Evolutionary conservation across 495 filamentous ascomycete genomes (phyloP).

Genomic region (Aspergillus heteromorphus): DNA sequence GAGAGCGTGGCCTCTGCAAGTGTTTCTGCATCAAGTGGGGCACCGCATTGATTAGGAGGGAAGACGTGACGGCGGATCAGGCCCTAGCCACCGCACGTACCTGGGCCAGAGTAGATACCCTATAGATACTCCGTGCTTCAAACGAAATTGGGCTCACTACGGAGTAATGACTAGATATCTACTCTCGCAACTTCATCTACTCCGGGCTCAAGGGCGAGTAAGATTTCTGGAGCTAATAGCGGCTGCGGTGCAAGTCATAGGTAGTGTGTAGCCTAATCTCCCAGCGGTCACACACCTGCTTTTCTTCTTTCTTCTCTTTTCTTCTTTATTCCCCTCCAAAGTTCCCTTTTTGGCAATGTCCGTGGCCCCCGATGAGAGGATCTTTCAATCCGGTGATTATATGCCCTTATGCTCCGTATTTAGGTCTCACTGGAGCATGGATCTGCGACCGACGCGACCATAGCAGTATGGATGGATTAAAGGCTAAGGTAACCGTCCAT

Average conservation of each 20-base stretch:
- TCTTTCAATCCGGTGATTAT: neutral
- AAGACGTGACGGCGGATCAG: conserved; percentile 40
- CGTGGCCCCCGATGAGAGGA: neutral
- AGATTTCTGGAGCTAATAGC: conserved; percentile 14
- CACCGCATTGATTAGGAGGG: conserved; percentile 19
- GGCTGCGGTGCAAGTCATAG: conserved; percentile 14
- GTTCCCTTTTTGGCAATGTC: too few relatives aligned
- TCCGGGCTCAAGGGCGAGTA: neutral
- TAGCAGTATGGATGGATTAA: neutral
- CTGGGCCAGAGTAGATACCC: conserved; percentile 23
- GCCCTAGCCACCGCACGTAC: conserved; percentile 30
- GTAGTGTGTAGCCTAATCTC: neutral
- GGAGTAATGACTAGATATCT: too few relatives aligned
- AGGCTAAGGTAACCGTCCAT: neutral
- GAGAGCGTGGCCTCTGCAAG: conserved; percentile 40
- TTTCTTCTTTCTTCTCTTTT: too few relatives aligned
- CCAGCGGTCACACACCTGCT: neutral
- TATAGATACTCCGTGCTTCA: too few relatives aligned
- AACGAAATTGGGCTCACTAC: neutral
- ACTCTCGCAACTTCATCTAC: neutral
- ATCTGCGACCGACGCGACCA: neutral
- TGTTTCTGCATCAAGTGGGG: conserved; percentile 33
- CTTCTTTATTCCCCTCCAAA: too few relatives aligned
- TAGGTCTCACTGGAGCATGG: neutral
- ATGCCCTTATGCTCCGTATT: neutral